phyloP scores from a whole-genome alignment of 2,329 filamentous ascomycete species.

The Fusarium sp. region DNA sequence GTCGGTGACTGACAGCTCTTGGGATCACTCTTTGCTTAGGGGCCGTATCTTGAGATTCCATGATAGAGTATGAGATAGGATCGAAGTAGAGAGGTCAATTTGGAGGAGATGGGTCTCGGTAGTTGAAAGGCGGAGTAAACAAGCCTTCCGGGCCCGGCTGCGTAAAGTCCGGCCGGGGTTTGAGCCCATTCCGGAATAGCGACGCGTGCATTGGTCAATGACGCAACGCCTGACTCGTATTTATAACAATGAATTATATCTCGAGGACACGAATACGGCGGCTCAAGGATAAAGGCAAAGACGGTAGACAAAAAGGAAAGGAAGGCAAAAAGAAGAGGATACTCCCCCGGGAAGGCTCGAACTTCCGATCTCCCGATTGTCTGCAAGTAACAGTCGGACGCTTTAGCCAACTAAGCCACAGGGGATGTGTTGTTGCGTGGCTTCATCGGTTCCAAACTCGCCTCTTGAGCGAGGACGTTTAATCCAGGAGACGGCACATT shows the following conservation, averaged over 20 bases:
- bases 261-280: neutral
- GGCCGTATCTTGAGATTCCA: neutral
- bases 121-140: neutral
- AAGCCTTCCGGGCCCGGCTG: neutral
- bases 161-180: neutral
- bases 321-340: neutral
- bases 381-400: conserved; percentile 42
- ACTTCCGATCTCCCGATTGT: conserved; percentile 48
- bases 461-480: neutral
- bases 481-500: neutral
- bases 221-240: neutral
- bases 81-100: neutral
- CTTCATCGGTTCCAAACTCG: neutral
- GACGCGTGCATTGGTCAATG: neutral
- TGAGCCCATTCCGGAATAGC: neutral
- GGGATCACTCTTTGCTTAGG: neutral
- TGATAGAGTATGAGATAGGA: neutral
- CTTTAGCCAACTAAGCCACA: conserved; percentile 44
- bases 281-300: neutral
- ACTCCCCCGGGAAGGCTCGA: conserved; percentile 47
- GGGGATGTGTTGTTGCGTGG: conserved; percentile 16
- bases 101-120: neutral
- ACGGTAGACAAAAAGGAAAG: neutral
- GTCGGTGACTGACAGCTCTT: neutral
- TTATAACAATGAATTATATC: neutral